These are phyloP conservation scores for Rhizoctonia solani DNA, from an alignment of 1,284 basidiomycete species.

Conservation along the genomic window DNA sequence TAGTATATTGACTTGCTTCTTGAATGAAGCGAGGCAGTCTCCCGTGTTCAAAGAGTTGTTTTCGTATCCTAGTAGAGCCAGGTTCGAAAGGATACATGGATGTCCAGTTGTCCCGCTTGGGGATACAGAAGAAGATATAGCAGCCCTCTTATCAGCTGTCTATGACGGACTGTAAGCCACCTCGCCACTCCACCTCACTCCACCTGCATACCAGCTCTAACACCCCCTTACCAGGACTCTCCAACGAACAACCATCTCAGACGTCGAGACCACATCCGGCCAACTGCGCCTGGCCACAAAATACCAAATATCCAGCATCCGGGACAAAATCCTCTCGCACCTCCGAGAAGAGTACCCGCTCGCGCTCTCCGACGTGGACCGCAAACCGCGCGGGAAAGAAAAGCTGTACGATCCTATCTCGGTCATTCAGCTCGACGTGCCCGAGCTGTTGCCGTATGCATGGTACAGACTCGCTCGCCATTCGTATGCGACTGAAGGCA, in stretches of 20 bases:
- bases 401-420: slow-evolving; percentile 20
- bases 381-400: not conserved
- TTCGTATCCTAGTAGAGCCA: not conserved
- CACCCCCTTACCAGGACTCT: not conserved
- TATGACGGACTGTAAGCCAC: slow-evolving; percentile 20
- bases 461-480: slow-evolving; percentile 25
- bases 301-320: slow-evolving; percentile 31
- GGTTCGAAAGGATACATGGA: slow-evolving; percentile 13
- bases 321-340: slow-evolving; percentile 18
- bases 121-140: slow-evolving; percentile 26
- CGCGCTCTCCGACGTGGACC: slow-evolving; percentile 17
- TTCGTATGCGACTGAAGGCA: slow-evolving; percentile 11
- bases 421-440: slow-evolving; percentile 20
- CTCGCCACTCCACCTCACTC: not conserved
- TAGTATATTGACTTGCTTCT: no score
- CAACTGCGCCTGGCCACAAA: slow-evolving; percentile 24
- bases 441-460: slow-evolving; percentile 22
- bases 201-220: not conserved
- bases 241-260: slow-evolving; percentile 3
- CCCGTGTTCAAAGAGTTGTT: slow-evolving; percentile 27
- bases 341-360: slow-evolving; percentile 20
- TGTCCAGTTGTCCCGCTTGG: slow-evolving; percentile 17
- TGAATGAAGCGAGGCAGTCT: slow-evolving; percentile 9
- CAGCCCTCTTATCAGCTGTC: slow-evolving; percentile 18
- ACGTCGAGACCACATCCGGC: slow-evolving; percentile 21